phyloP scores from a whole-genome alignment of 2,329 filamentous ascomycete genomes.

The Exophiala viscosa region DNA sequence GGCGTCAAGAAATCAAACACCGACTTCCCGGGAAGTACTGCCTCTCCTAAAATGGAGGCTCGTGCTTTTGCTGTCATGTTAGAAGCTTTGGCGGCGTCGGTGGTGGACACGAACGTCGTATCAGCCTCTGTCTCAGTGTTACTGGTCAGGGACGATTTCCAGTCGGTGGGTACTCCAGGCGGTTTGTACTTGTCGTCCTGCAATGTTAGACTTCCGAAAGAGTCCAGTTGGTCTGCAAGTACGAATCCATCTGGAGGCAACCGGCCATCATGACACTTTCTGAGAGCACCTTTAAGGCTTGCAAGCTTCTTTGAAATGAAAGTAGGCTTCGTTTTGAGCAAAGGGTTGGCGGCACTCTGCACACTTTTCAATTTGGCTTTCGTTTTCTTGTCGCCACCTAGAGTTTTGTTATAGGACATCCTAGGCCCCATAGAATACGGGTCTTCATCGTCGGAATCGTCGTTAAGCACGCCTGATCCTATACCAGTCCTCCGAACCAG shows the following conservation, averaged over 20 bases:
- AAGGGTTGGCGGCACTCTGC: conserved; percentile 58
- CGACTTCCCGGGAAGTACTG: conserved; percentile 80
- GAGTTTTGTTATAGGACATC: conserved; percentile 78
- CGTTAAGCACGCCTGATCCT: conserved; percentile 84
- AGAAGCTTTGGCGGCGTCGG: conserved; percentile 74
- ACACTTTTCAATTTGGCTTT: conserved; percentile 55
- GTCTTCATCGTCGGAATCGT: conserved; percentile 92
- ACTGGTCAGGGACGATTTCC: conserved; percentile 60
- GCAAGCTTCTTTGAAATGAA: conserved; percentile 67
- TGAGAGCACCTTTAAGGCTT: conserved; percentile 45
- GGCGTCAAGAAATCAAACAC: conserved; percentile 90
- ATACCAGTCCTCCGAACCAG: conserved; percentile 66
- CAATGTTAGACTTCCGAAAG: conserved; percentile 45
- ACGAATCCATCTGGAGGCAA: conserved; percentile 45
- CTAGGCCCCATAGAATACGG: conserved; percentile 87
- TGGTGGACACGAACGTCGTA: conserved; percentile 52
- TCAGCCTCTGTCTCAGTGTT: neutral
- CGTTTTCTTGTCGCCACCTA: conserved; percentile 80
- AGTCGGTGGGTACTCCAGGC: conserved; percentile 52
- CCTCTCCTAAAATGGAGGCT: conserved; percentile 76
- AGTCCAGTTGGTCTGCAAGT: conserved; percentile 55
- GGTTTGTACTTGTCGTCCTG: conserved; percentile 45
- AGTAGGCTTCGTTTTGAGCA: conserved; percentile 63
- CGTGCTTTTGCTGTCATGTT: conserved; percentile 71
- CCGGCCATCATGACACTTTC: conserved; percentile 78